Conservation (phyloP, 352 stramenopile species). For the Phytophthora colocasiae region DNA sequence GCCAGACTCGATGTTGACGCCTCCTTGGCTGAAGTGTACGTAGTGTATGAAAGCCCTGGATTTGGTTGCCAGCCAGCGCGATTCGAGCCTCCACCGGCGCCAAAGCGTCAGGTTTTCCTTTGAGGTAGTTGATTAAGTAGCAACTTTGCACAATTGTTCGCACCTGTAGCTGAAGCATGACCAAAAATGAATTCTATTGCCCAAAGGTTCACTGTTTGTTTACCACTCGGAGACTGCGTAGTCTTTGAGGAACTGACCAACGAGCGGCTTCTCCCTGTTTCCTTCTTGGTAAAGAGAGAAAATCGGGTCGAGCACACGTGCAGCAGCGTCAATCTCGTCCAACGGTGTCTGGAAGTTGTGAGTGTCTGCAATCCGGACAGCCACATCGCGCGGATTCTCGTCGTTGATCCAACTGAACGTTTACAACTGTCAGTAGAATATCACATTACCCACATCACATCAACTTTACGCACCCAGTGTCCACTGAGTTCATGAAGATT, state of each 20-base stretch:
- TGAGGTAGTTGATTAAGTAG: conserved; percentile 2
- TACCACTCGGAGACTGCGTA: conserved; percentile 77
- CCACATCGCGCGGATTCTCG: conserved; percentile 94
- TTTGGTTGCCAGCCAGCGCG: conserved; percentile 13
- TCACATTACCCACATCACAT: not conserved
- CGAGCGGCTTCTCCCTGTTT: conserved; percentile 49
- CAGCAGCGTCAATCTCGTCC: conserved; percentile 95
- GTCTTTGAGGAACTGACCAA: conserved; percentile 82
- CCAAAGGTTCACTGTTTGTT: not conserved
- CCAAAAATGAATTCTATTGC: conserved; percentile 24
- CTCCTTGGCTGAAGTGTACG: conserved; percentile 23
- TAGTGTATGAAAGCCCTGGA: conserved; percentile 17
- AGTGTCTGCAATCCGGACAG: conserved; percentile 86
- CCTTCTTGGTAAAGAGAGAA: conserved; percentile 77
- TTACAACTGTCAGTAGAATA: not conserved
- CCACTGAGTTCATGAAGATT: conserved; percentile 97
- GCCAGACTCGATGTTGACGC: conserved; percentile 15
- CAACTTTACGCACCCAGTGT: conserved; percentile 59
- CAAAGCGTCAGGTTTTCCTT: conserved; percentile 11
- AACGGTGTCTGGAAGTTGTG: conserved; percentile 97
- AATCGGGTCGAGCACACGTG: conserved; percentile 94
- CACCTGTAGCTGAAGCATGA: conserved; percentile 2
- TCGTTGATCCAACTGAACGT: conserved; percentile 94
- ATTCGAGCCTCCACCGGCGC: conserved; percentile 8
- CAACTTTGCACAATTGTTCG: not conserved